These are phyloP conservation scores for Lactuca saligna DNA, from an alignment of 129 eudicot genomes.

Conservation along the genomic window DNA sequence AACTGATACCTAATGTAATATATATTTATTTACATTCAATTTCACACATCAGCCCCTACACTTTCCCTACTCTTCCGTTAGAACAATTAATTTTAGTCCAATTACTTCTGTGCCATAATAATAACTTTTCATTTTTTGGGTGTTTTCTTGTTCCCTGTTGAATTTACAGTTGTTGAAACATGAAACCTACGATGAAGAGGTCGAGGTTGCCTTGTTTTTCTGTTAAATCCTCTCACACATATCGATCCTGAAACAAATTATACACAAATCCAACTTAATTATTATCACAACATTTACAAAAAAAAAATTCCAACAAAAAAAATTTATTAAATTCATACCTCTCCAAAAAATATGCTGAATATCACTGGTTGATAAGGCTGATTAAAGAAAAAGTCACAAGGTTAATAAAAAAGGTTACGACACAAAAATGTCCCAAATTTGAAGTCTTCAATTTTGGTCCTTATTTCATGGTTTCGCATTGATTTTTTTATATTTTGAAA, in stretches of 20 bases:
- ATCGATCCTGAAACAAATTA: slow-evolving; percentile 46
- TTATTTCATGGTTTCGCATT: background rate
- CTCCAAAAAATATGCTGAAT: slow-evolving; percentile 46
- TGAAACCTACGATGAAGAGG: slow-evolving; percentile 38
- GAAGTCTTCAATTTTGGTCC: background rate
- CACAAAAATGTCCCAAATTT: no score
- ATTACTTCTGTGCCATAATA: no score
- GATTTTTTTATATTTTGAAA: no score
- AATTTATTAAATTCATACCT: slow-evolving; percentile 39
- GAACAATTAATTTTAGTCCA: no score
- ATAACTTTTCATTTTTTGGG: slow-evolving; percentile 4
- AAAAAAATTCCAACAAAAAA: background rate
- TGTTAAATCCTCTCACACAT: slow-evolving; percentile 61
- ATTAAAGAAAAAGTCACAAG: slow-evolving; percentile 15
- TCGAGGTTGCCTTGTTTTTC: slow-evolving; percentile 35
- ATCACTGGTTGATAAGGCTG: slow-evolving; percentile 40
- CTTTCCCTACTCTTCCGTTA: no score
- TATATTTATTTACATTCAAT: no score
- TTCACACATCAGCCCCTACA: no score
- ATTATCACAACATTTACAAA: background rate
- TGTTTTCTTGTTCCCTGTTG: slow-evolving; percentile 28
- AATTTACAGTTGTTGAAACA: slow-evolving; percentile 14
- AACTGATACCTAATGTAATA: no score
- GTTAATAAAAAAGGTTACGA: background rate
- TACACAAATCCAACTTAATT: background rate